Evolutionary conservation across 495 filamentous ascomycete genomes (phyloP).

Genomic region (Penicillium psychrofluorescens): DNA sequence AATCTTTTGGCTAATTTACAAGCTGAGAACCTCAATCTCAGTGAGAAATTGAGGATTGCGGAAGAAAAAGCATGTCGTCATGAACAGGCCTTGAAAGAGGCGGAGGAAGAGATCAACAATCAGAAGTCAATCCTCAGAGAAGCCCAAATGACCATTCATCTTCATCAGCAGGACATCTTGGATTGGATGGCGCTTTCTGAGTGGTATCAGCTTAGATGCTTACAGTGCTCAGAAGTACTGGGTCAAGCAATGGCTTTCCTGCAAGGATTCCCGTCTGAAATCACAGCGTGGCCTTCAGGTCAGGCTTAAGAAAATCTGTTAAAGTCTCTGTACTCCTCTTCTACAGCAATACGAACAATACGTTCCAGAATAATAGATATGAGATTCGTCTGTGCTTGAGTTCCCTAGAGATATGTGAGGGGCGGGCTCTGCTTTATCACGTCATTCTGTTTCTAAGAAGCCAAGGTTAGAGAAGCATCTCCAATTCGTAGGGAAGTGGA

Average conservation of each 20-base stretch:
- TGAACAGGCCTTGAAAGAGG: background rate
- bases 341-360: too few relatives aligned
- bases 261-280: background rate
- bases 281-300: too few relatives aligned
- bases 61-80: background rate
- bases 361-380: too few relatives aligned
- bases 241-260: conserved; percentile 1
- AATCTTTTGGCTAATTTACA: background rate
- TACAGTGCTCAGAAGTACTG: background rate
- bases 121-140: background rate
- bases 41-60: background rate
- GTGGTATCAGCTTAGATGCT: conserved; percentile 1
- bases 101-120: background rate
- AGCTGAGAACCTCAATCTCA: background rate
- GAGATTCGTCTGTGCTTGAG: too few relatives aligned
- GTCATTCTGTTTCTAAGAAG: too few relatives aligned
- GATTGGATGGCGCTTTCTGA: background rate
- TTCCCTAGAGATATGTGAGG: too few relatives aligned
- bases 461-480: too few relatives aligned
- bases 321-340: too few relatives aligned
- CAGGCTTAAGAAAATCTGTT: too few relatives aligned
- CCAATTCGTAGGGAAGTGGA: too few relatives aligned
- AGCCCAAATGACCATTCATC: background rate
- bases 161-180: background rate
- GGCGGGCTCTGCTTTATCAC: too few relatives aligned